Evolutionary conservation across 306 rosid genomes (phyloP), one percentile per base, ranked within the genome.

Genomic region (Boehmeria nivea): DNA sequence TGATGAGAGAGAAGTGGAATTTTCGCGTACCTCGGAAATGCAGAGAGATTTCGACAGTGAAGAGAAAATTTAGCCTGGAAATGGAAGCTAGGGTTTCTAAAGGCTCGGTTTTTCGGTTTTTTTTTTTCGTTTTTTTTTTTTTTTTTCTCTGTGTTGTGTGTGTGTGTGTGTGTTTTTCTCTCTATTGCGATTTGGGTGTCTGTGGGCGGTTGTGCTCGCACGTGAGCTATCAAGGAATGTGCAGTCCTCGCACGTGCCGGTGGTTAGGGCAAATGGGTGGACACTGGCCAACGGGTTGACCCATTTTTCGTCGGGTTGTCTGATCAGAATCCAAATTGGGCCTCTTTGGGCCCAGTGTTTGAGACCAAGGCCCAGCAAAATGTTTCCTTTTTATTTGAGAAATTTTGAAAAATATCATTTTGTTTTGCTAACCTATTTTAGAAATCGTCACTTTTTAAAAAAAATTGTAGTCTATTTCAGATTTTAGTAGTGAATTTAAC

Each of bases 241-340:
- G 60, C 72, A 37, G n/a, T 25, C 21, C 25, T 48, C 49, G 58
- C 87, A 81, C 78, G 87, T 77, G 83, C 40, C 8, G 67, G 55
- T 51, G 36, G 8, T 31, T 31, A 31, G 36, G 36, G 36, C 36
- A 31, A 31, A 28, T n/a, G 22, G 28, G 21, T n/a, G 9, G 1
- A 9, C 11, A 24, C 49, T 7, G 43, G 25, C 6, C 19, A 58
- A 42, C 63, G 14, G 39, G 8, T 50, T 43, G 59, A 33, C 65
- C 57, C 71, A 43, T 2, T 5, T 54, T 19, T 20, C 21, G 8
- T 17, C 25, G 8, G n/a, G 24, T 36, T 19, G 12, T 11, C 39
- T 38, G 60, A 51, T 40, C 60, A 21, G 51, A 14, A 23, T 6
- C 8, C 46, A 3, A 7, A 16, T 17, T 31, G 36, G 46, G 46